These are phyloP conservation scores for Exophiala sideris DNA, from an alignment of 2,329 filamentous ascomycete species.

Conservation along the genomic window DNA sequence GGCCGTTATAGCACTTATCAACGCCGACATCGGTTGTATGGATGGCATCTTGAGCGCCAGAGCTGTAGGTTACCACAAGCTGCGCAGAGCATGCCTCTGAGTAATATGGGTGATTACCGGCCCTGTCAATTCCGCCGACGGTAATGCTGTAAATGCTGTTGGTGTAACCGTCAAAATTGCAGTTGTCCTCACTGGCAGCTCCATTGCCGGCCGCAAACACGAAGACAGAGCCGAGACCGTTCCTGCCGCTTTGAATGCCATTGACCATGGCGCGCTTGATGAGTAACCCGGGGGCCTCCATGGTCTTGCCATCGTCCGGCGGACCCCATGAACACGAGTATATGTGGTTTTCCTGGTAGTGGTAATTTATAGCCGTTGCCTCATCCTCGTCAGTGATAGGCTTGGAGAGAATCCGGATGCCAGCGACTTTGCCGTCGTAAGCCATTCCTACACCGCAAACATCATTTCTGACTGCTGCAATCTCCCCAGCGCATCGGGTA, in stretches of 20 bases:
- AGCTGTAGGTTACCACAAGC: constrained; percentile 94
- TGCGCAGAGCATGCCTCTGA: constrained; percentile 95
- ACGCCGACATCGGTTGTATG: constrained; percentile 93
- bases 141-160: constrained; percentile 99
- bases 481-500: constrained; percentile 90
- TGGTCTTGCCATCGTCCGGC: constrained; percentile 85
- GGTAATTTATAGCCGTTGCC: constrained; percentile 87
- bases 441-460: constrained; percentile 95
- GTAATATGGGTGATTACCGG: constrained; percentile 88
- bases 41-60: constrained; percentile 81
- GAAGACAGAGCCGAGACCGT: constrained; percentile 81
- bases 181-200: constrained; percentile 82
- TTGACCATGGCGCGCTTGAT: constrained; percentile 90
- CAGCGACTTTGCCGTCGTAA: constrained; percentile 85
- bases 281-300: constrained; percentile 88
- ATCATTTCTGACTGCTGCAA: constrained; percentile 86
- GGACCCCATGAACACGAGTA: constrained; percentile 99
- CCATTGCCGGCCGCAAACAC: constrained; percentile 98
- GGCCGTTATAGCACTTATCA: constrained; percentile 73
- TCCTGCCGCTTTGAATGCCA: constrained; percentile 81
- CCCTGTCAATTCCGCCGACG: constrained; percentile 85
- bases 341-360: constrained; percentile 86
- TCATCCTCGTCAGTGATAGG: constrained; percentile 90
- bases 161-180: constrained; percentile 98
- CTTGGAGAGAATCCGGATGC: constrained; percentile 88